Percentiles rank a stretch among this genome's conserved stretches.
Conservation (phyloP, 768 basidiomycete genomes). For the Obba rivulosa region DNA sequence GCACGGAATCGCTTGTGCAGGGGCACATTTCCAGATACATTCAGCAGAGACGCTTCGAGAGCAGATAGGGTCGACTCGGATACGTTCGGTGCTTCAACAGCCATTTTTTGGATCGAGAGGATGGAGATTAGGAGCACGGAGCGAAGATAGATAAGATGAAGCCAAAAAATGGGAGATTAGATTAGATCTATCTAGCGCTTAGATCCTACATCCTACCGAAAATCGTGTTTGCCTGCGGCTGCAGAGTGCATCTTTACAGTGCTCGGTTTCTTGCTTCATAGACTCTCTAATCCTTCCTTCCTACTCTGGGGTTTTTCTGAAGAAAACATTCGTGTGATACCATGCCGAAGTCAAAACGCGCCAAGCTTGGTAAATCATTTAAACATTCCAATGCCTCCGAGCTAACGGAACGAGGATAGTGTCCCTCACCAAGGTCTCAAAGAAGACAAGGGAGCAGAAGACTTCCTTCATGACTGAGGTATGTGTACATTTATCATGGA, state of each 20-base stretch:
- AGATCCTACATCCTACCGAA: slow-evolving; percentile 10
- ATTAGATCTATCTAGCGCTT: slow-evolving; percentile 19
- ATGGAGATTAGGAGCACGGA: background rate
- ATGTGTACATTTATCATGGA: slow-evolving; percentile 3
- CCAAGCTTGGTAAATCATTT: slow-evolving; percentile 70
- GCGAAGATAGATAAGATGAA: background rate
- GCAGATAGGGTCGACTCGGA: slow-evolving; percentile 46
- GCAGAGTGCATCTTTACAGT: too few species aligned
- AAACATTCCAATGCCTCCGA: slow-evolving; percentile 2
- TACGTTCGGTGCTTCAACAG: slow-evolving; percentile 9
- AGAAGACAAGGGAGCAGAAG: slow-evolving; percentile 93
- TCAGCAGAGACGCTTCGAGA: slow-evolving; percentile 77
- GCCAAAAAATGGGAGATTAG: slow-evolving; percentile 21
- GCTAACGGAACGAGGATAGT: slow-evolving; percentile 40
- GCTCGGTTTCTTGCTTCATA: background rate
- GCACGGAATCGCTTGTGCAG: slow-evolving; percentile 88
- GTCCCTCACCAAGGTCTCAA: slow-evolving; percentile 88
- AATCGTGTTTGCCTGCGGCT: slow-evolving; percentile 6
- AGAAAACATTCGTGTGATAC: background rate
- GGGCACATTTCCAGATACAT: slow-evolving; percentile 61
- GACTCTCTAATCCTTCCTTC: background rate
- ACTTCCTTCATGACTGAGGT: slow-evolving; percentile 76
- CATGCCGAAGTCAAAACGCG: slow-evolving; percentile 89
- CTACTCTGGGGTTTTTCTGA: background rate
- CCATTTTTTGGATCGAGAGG: slow-evolving; percentile 2